These are phyloP conservation scores for Smithsoniella earleae DNA, from an alignment of 163 green algal genomes.

Conservation along the genomic window DNA sequence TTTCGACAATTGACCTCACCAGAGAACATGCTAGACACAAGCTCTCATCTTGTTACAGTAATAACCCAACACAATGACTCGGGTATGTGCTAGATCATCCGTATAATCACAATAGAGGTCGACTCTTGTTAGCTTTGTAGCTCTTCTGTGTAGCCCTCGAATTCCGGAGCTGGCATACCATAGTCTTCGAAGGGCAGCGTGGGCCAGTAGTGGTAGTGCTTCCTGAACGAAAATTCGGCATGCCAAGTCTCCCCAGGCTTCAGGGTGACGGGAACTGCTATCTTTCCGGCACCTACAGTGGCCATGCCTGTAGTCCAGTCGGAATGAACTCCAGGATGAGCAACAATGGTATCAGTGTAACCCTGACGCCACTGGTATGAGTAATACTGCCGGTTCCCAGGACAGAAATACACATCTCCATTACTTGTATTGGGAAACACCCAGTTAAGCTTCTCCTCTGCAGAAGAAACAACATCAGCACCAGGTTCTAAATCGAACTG, in stretches of 20 bases:
- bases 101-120: too few relatives aligned
- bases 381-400: constrained; percentile 27
- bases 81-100: too few relatives aligned
- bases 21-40: too few relatives aligned
- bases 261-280: neutral
- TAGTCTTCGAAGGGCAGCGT: constrained; percentile 25
- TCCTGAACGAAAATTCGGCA: constrained; percentile 23
- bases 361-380: constrained; percentile 21
- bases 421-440: constrained; percentile 27
- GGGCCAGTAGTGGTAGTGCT: constrained; percentile 27
- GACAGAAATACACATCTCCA: constrained; percentile 26
- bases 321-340: neutral
- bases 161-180: neutral
- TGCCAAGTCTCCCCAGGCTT: constrained; percentile 15
- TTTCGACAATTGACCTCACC: too few relatives aligned
- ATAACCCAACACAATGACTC: too few relatives aligned
- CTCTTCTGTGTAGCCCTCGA: too few relatives aligned
- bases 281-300: constrained; percentile 15
- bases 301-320: constrained; percentile 20
- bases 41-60: too few relatives aligned
- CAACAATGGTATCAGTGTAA: constrained; percentile 20
- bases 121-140: too few relatives aligned
- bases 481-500: neutral
- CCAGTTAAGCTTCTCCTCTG: constrained; percentile 11
- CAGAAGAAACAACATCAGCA: neutral